Percentiles rank a stretch among this genome's conserved stretches.
These are phyloP conservation scores for Tilletia caries DNA, from an alignment of 1,284 basidiomycete species.

Conservation along the genomic window DNA sequence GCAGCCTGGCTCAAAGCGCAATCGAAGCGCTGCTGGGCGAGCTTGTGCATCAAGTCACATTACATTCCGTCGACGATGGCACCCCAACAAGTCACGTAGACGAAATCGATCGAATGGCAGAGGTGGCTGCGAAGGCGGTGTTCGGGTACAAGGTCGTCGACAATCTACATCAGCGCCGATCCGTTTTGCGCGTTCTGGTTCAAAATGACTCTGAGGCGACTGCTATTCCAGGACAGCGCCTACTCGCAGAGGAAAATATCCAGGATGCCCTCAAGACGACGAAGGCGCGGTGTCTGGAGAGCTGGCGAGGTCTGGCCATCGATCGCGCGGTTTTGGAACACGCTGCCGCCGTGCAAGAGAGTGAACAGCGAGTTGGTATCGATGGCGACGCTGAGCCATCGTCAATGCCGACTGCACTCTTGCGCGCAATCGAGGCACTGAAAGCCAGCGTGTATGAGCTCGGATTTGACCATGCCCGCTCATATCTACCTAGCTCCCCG, in stretches of 20 bases:
- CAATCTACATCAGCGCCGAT: background rate
- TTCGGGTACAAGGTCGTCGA: background rate
- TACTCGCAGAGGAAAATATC: background rate
- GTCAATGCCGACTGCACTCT: background rate
- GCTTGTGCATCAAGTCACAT: background rate
- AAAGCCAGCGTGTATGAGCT: background rate
- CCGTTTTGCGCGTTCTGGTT: background rate
- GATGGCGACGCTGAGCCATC: background rate
- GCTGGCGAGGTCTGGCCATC: background rate
- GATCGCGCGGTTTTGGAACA: background rate
- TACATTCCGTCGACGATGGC: background rate
- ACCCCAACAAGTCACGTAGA: background rate
- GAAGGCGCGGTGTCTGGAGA: background rate
- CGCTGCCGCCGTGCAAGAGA: no score
- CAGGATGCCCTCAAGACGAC: background rate
- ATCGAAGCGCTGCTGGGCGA: background rate
- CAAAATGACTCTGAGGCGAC: no score
- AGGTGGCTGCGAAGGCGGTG: background rate
- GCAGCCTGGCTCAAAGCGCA: background rate
- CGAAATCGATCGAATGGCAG: background rate
- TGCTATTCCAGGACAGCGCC: background rate
- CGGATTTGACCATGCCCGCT: background rate
- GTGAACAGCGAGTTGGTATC: background rate
- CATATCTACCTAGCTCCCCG: no score
- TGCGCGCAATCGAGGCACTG: background rate